phyloP scores from a whole-genome alignment of 495 filamentous ascomycete genomes.

The Aspergillus funiculosus region DNA sequence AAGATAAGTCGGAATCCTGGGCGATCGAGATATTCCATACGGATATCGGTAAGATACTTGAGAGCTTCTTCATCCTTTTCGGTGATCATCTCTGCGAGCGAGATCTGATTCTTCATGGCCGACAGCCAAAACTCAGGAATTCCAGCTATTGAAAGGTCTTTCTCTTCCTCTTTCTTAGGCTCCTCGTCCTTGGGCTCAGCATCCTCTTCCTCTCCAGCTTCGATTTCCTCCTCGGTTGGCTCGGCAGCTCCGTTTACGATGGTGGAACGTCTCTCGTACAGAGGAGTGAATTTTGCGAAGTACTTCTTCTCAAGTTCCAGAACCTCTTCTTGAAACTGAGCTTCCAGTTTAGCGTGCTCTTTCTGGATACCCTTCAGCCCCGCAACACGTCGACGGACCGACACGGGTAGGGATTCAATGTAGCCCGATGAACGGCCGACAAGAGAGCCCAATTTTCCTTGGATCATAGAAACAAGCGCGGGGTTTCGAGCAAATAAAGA shows the following conservation, averaged over 20 bases:
- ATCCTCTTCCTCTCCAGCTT: constrained; percentile 72
- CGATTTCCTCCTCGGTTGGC: constrained; percentile 78
- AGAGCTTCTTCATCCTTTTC: constrained; percentile 92
- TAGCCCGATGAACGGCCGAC: constrained; percentile 96
- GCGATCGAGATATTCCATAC: constrained; percentile 97
- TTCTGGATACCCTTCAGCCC: constrained; percentile 98
- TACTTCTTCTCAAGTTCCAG: constrained; percentile 98
- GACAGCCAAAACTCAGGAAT: constrained; percentile 99
- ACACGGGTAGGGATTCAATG: constrained; percentile 85
- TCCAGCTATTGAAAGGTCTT: constrained; percentile 56
- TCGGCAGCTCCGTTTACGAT: constrained; percentile 88
- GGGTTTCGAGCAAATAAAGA: constrained; percentile 93
- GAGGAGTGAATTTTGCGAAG: constrained; percentile 94
- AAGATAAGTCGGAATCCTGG: constrained; percentile 98
- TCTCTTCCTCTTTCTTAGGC: constrained; percentile 44
- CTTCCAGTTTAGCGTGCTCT: constrained; percentile 96
- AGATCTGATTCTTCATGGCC: constrained; percentile 98
- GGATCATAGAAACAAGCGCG: constrained; percentile 88
- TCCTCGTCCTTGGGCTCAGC: constrained; percentile 48
- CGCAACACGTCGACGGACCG: constrained; percentile 86
- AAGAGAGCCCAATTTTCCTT: constrained; percentile 87
- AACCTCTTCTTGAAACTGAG: constrained; percentile 96
- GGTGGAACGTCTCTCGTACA: constrained; percentile 89
- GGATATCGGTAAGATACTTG: constrained; percentile 86
- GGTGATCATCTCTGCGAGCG: constrained; percentile 95